These are phyloP conservation scores for Monotropa hypopitys DNA, from an alignment of 179 eudicot species.

Conservation along the genomic window DNA sequence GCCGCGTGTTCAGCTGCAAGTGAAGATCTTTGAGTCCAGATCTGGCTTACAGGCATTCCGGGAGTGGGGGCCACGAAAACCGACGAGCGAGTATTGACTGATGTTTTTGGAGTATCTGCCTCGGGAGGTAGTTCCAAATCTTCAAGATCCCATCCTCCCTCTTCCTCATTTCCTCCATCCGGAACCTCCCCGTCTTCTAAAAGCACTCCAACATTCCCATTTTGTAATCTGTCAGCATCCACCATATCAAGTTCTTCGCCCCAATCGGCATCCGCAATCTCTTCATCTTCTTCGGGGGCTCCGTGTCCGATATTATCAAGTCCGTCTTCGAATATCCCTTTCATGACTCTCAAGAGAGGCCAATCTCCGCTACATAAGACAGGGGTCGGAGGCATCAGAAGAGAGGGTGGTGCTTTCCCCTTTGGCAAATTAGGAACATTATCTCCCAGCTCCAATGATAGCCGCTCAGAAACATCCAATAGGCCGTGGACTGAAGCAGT, in stretches of 20 bases:
- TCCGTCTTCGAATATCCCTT: slow-evolving; percentile 70
- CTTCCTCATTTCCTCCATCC: slow-evolving; percentile 38
- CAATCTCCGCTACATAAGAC: slow-evolving; percentile 58
- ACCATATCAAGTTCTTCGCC: slow-evolving; percentile 60
- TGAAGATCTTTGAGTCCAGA: slow-evolving; percentile 75
- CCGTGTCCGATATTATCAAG: slow-evolving; percentile 43
- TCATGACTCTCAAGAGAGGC: slow-evolving; percentile 77
- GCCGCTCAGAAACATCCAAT: slow-evolving; percentile 41
- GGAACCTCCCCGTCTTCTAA: slow-evolving; percentile 37
- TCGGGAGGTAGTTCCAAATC: slow-evolving; percentile 83
- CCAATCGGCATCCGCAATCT: slow-evolving; percentile 64
- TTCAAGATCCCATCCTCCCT: slow-evolving; percentile 84
- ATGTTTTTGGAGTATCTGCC: slow-evolving; percentile 53
- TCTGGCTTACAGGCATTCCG: slow-evolving; percentile 82
- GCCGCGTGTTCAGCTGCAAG: slow-evolving; percentile 88
- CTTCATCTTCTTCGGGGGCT: slow-evolving; percentile 54
- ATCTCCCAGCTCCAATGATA: slow-evolving; percentile 55
- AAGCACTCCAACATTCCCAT: slow-evolving; percentile 36
- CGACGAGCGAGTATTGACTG: slow-evolving; percentile 29
- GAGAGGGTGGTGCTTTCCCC: slow-evolving; percentile 47
- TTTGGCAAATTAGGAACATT: slow-evolving; percentile 54
- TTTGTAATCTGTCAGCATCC: slow-evolving; percentile 38
- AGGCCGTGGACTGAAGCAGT: slow-evolving; percentile 70
- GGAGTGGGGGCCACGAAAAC: slow-evolving; percentile 55
- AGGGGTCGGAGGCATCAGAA: slow-evolving; percentile 66